These are phyloP conservation scores for Trametes sp. DNA, from an alignment of 1,284 basidiomycete genomes.

Conservation along the genomic window DNA sequence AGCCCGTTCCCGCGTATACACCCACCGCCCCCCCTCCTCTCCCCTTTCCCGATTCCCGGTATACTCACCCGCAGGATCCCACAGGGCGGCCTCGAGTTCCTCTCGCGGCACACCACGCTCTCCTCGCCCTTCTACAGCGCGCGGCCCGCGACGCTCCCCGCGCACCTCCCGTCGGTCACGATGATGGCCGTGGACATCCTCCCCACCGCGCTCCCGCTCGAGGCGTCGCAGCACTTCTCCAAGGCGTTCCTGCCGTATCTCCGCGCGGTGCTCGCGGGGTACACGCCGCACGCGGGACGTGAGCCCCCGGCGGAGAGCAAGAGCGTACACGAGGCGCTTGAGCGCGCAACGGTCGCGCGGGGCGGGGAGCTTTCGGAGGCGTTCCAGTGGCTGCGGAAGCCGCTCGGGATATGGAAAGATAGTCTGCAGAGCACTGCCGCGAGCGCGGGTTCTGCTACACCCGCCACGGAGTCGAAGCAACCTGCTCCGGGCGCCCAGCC, in stretches of 20 bases:
- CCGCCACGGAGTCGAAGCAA: background rate
- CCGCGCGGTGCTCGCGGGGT: slow-evolving; percentile 56
- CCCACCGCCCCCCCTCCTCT: background rate
- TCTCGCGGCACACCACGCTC: slow-evolving; percentile 77
- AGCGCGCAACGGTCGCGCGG: slow-evolving; percentile 75
- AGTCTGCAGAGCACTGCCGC: slow-evolving; percentile 16
- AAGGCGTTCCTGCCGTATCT: slow-evolving; percentile 74
- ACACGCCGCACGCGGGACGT: slow-evolving; percentile 37
- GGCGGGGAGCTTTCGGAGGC: slow-evolving; percentile 60
- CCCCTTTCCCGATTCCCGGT: background rate
- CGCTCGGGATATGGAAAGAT: slow-evolving; percentile 55
- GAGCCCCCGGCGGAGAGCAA: slow-evolving; percentile 35
- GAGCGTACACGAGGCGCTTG: slow-evolving; percentile 53
- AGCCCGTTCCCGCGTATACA: slow-evolving; percentile 25
- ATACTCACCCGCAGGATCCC: background rate
- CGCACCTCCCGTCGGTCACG: slow-evolving; percentile 63
- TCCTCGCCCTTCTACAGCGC: slow-evolving; percentile 76
- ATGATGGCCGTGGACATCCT: slow-evolving; percentile 92
- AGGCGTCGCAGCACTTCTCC: slow-evolving; percentile 84
- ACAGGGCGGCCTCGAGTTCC: slow-evolving; percentile 86
- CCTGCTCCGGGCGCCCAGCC: slow-evolving; percentile 1
- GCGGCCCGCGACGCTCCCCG: slow-evolving; percentile 50
- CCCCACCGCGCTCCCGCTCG: slow-evolving; percentile 82
- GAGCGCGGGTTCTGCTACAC: background rate
- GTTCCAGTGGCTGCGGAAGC: slow-evolving; percentile 67